These are phyloP conservation scores for Strigomonas oncopelti DNA, from an alignment of 208 protist species.

Conservation along the genomic window DNA sequence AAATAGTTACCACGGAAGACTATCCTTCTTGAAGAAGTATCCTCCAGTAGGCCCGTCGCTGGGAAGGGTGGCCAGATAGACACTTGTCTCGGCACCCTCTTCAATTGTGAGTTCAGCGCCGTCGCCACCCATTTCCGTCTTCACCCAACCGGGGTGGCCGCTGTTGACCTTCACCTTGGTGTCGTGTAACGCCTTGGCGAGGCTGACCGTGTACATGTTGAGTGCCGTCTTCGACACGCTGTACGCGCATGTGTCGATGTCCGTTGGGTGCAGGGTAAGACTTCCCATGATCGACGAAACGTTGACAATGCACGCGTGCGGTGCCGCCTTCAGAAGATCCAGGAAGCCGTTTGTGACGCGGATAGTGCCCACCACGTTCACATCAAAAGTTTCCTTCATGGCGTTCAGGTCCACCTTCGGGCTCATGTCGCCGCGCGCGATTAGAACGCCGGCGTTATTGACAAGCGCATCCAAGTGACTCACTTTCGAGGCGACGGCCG, in stretches of 20 bases:
- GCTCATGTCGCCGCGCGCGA: slow-evolving; percentile 13
- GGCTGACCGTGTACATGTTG: slow-evolving; percentile 81
- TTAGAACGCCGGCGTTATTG: slow-evolving; percentile 59
- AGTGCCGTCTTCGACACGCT: slow-evolving; percentile 67
- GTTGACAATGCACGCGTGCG: slow-evolving; percentile 71
- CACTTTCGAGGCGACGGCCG: slow-evolving; percentile 35
- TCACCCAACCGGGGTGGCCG: slow-evolving; percentile 67
- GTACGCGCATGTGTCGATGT: slow-evolving; percentile 36
- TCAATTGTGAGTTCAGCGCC: slow-evolving; percentile 38
- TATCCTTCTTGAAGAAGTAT: slow-evolving; percentile 74
- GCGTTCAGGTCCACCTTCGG: slow-evolving; percentile 30
- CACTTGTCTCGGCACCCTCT: slow-evolving; percentile 67
- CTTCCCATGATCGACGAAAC: slow-evolving; percentile 67
- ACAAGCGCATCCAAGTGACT: slow-evolving; percentile 59
- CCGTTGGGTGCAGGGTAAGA: slow-evolving; percentile 19
- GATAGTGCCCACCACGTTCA: slow-evolving; percentile 55
- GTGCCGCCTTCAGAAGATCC: slow-evolving; percentile 49
- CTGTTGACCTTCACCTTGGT: slow-evolving; percentile 62
- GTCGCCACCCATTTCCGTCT: slow-evolving; percentile 67
- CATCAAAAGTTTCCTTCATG: slow-evolving; percentile 42
- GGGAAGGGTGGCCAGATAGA: slow-evolving; percentile 74
- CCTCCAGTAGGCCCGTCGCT: slow-evolving; percentile 65
- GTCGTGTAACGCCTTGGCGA: slow-evolving; percentile 46
- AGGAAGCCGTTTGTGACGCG: slow-evolving; percentile 69
- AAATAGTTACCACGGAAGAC: slow-evolving; percentile 47